Percentiles rank a stretch among this genome's conserved stretches.
phyloP scores from a whole-genome alignment of 352 stramenopile species.

The Globisporangium ultimum region DNA sequence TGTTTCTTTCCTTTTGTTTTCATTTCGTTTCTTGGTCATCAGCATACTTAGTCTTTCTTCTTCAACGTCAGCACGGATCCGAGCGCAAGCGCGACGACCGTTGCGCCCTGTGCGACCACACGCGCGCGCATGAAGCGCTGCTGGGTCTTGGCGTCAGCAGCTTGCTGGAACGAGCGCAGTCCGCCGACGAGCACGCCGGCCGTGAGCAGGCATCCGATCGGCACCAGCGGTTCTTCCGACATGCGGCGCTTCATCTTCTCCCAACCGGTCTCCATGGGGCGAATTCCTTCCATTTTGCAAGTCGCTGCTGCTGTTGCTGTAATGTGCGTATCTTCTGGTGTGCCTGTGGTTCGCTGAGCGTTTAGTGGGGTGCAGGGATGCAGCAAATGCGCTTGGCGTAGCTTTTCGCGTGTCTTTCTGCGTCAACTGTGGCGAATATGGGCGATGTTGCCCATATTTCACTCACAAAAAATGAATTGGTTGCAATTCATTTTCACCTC shows the following conservation, averaged over 20 bases:
- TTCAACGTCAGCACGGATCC: conserved; percentile 70
- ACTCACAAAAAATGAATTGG: neutral
- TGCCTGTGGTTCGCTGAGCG: neutral
- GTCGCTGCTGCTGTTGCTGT: neutral
- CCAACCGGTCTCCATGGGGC: conserved; percentile 58
- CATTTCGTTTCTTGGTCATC: neutral
- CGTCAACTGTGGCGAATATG: neutral
- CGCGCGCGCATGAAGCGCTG: conserved; percentile 81
- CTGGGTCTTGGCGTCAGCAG: conserved; percentile 66
- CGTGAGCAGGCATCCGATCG: conserved; percentile 61
- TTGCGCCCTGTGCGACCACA: conserved; percentile 68
- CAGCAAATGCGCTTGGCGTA: neutral
- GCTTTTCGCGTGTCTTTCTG: conserved; percentile 5
- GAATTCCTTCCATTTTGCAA: conserved; percentile 27
- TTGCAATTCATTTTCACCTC: conserved; percentile 1
- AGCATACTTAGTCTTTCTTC: conserved; percentile 25
- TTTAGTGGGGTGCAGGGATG: neutral
- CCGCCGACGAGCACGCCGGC: conserved; percentile 57
- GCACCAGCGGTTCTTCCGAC: conserved; percentile 72
- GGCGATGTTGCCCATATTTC: neutral
- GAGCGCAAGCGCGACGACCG: conserved; percentile 59
- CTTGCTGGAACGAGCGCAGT: conserved; percentile 60
- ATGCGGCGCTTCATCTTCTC: conserved; percentile 82
- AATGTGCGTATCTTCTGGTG: neutral
- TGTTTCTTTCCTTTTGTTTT: too few relatives aligned